Percentiles rank a stretch among this genome's conserved stretches.
phyloP scores from a whole-genome alignment of 495 filamentous ascomycete genomes.

The Viridothelium virens region DNA sequence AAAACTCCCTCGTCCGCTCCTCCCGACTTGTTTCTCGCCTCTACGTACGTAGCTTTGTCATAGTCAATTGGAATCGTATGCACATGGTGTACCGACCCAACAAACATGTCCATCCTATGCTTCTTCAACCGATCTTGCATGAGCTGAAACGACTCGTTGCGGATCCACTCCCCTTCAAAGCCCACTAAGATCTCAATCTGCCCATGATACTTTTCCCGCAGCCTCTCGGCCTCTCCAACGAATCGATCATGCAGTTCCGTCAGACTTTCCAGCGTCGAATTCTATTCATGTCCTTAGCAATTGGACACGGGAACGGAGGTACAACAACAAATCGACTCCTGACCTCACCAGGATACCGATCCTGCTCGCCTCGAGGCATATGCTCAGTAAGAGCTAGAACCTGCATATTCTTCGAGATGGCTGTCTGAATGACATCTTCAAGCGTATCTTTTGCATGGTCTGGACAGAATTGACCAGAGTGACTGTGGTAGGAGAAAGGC shows the following conservation, averaged over 20 bases:
- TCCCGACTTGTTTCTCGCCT: slow-evolving; percentile 50
- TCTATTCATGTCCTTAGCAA: neutral
- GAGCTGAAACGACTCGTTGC: slow-evolving; percentile 51
- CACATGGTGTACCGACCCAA: slow-evolving; percentile 88
- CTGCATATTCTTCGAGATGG: slow-evolving; percentile 69
- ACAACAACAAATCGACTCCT: slow-evolving; percentile 13
- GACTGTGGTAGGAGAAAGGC: slow-evolving; percentile 98
- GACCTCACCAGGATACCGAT: slow-evolving; percentile 93
- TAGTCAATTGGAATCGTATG: slow-evolving; percentile 83
- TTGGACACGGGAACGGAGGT: neutral
- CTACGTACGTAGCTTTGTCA: slow-evolving; percentile 56
- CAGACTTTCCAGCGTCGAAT: slow-evolving; percentile 41
- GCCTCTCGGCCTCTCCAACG: slow-evolving; percentile 58
- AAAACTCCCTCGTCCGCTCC: slow-evolving; percentile 65
- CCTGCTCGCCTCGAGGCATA: slow-evolving; percentile 71
- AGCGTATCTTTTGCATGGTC: slow-evolving; percentile 76
- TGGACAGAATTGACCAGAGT: slow-evolving; percentile 90
- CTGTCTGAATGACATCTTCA: slow-evolving; percentile 72
- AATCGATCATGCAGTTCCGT: slow-evolving; percentile 52
- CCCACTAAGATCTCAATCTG: slow-evolving; percentile 78
- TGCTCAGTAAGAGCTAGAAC: slow-evolving; percentile 92
- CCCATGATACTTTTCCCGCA: slow-evolving; percentile 60
- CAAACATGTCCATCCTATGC: slow-evolving; percentile 70
- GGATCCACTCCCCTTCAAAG: slow-evolving; percentile 89
- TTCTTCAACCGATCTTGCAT: slow-evolving; percentile 52